These are phyloP conservation scores for Boletus rubescentipes DNA, from an alignment of 768 basidiomycete genomes.

Conservation along the genomic window DNA sequence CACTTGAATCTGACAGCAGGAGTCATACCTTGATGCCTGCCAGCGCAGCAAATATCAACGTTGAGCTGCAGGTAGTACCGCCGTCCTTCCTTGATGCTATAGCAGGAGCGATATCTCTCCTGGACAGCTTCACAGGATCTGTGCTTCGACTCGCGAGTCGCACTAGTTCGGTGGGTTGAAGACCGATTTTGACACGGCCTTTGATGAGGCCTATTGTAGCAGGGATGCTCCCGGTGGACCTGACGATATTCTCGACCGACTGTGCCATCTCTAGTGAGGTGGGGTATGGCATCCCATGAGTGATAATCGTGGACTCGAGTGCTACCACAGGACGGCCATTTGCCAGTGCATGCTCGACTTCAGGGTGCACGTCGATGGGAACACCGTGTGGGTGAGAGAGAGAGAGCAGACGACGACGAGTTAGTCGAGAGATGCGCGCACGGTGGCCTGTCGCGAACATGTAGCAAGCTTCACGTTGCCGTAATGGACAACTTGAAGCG, in stretches of 20 bases:
- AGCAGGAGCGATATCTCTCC: conserved; percentile 79
- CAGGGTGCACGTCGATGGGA: conserved; percentile 73
- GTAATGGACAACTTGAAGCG: background rate
- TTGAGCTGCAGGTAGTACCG: conserved; percentile 78
- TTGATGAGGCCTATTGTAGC: conserved; percentile 86
- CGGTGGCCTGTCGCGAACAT: conserved; percentile 18
- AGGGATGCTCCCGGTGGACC: conserved; percentile 75
- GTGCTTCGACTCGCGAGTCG: conserved; percentile 55
- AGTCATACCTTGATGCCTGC: conserved; percentile 78
- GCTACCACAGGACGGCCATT: conserved; percentile 74
- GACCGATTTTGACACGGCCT: conserved; percentile 85
- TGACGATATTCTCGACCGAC: conserved; percentile 71
- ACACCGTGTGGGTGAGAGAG: conserved; percentile 7
- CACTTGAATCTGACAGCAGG: background rate
- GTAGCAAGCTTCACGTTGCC: background rate
- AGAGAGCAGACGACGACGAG: conserved; percentile 6
- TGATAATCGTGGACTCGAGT: conserved; percentile 88
- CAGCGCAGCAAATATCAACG: conserved; percentile 70
- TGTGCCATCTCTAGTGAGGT: conserved; percentile 68
- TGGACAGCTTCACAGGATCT: conserved; percentile 65
- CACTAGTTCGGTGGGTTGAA: conserved; percentile 63
- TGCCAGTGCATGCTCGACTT: conserved; percentile 78
- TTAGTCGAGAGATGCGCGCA: conserved; percentile 3
- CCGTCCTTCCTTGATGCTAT: conserved; percentile 68
- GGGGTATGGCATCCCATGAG: conserved; percentile 89